These are phyloP conservation scores for Euphorbia peplus DNA, from an alignment of 345 rosid species.

Conservation along the genomic window DNA sequence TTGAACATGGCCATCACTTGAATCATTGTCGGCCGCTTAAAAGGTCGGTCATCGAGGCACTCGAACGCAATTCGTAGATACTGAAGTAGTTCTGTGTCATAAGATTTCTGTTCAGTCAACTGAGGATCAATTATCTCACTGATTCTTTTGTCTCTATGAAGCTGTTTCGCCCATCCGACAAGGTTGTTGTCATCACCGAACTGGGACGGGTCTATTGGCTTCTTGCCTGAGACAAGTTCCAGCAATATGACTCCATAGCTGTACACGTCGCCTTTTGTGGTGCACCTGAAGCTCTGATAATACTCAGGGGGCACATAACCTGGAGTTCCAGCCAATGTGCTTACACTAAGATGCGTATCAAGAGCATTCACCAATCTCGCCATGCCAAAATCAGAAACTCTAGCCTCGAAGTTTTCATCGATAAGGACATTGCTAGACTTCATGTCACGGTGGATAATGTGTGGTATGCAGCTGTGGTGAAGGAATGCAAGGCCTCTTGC, in stretches of 20 bases:
- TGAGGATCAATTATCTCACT: constrained; percentile 67
- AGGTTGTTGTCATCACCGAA: constrained; percentile 94
- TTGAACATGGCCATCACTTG: constrained; percentile 97
- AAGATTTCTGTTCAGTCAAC: constrained; percentile 41
- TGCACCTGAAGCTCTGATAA: constrained; percentile 95
- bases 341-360: constrained; percentile 93
- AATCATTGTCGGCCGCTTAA: constrained; percentile 84
- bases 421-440: constrained; percentile 94
- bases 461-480: constrained; percentile 97
- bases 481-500: constrained; percentile 97
- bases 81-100: constrained; percentile 63
- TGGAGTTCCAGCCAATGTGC: constrained; percentile 97
- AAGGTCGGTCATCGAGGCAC: constrained; percentile 91
- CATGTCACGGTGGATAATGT: constrained; percentile 97
- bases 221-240: constrained; percentile 92
- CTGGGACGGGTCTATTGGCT: constrained; percentile 75
- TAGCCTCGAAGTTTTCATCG: constrained; percentile 85
- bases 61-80: constrained; percentile 75
- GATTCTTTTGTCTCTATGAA: constrained; percentile 60
- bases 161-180: constrained; percentile 94
- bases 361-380: constrained; percentile 88
- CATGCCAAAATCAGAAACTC: constrained; percentile 97
- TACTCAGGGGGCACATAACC: constrained; percentile 98
- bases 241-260: constrained; percentile 91
- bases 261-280: constrained; percentile 91